These are phyloP conservation scores for Saccharum officinarum DNA, from an alignment of 176 grass and related monocot species.

Conservation along the genomic window DNA sequence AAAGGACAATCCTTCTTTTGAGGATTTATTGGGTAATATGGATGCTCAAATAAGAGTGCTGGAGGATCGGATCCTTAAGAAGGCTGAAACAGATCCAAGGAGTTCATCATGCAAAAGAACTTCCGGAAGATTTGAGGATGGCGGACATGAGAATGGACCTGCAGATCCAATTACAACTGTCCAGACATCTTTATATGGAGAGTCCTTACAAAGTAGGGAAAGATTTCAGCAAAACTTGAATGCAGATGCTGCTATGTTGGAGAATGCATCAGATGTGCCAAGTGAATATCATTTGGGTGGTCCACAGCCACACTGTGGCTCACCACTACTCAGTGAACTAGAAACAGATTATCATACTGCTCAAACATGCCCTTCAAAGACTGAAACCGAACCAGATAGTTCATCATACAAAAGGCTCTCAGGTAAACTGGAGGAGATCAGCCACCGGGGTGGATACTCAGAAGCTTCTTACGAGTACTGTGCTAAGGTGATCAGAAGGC, in stretches of 20 bases:
- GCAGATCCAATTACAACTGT: constrained; percentile 10
- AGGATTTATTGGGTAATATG: neutral
- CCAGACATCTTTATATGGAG: neutral
- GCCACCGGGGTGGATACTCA: neutral
- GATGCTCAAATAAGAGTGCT: neutral
- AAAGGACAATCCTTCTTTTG: neutral
- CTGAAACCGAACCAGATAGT: constrained; percentile 26
- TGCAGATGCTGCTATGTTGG: neutral
- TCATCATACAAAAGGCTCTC: constrained; percentile 36
- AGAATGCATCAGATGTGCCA: neutral
- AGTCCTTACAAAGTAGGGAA: constrained; percentile 3
- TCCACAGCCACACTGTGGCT: neutral
- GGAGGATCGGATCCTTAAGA: constrained; percentile 1
- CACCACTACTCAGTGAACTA: neutral
- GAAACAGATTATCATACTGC: neutral
- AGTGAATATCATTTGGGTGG: neutral
- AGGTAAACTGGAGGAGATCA: neutral
- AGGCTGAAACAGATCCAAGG: constrained; percentile 43
- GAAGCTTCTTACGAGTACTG: constrained; percentile 39
- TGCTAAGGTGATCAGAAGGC: constrained; percentile 45
- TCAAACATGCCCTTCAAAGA: constrained; percentile 23
- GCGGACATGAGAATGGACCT: constrained; percentile 28
- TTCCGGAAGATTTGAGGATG: neutral
- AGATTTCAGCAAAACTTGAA: neutral
- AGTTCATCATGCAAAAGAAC: constrained; percentile 54